Evolutionary conservation across 2,329 filamentous ascomycete genomes (phyloP).

Genomic region (Pyricularia pennisetigena): DNA sequence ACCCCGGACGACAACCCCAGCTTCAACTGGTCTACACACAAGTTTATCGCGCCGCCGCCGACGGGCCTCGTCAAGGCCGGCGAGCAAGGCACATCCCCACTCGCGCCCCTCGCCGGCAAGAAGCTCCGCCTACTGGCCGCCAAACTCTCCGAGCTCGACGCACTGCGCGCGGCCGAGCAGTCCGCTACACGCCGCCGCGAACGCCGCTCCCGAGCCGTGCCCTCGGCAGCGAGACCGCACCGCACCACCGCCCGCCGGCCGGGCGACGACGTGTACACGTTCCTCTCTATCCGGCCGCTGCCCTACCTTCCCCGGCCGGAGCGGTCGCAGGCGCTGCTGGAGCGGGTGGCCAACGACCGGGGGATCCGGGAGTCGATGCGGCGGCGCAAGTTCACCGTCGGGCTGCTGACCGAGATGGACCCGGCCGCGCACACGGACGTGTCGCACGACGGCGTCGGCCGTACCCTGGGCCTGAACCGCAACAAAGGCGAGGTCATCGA

Average conservation of each 20-base stretch:
- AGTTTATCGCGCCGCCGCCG: slow-evolving; percentile 16
- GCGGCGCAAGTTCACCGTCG: slow-evolving; percentile 75
- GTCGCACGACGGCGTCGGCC: slow-evolving; percentile 57
- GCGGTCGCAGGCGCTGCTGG: slow-evolving; percentile 60
- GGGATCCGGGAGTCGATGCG: slow-evolving; percentile 80
- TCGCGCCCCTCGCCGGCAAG: slow-evolving; percentile 14
- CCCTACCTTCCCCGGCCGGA: slow-evolving; percentile 67
- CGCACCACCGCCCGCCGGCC: slow-evolving; percentile 22
- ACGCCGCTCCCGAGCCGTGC: slow-evolving; percentile 5
- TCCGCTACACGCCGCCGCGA: slow-evolving; percentile 10
- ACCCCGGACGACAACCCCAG: neutral
- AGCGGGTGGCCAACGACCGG: slow-evolving; percentile 68
- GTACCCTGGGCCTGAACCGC: slow-evolving; percentile 77
- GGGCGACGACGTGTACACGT: slow-evolving; percentile 66
- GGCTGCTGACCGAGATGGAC: slow-evolving; percentile 90
- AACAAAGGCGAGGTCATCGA: slow-evolving; percentile 88
- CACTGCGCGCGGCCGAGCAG: slow-evolving; percentile 13
- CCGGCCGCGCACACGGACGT: slow-evolving; percentile 65
- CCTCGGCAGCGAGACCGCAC: neutral
- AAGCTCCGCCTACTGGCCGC: slow-evolving; percentile 21
- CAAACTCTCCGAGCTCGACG: slow-evolving; percentile 13
- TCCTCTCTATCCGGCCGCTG: slow-evolving; percentile 67
- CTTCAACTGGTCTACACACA: slow-evolving; percentile 15
- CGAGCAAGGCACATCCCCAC: slow-evolving; percentile 13
- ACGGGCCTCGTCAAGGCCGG: slow-evolving; percentile 16